These are phyloP conservation scores for Fusarium sp. DNA, from an alignment of 2,329 filamentous ascomycete genomes.

Conservation along the genomic window DNA sequence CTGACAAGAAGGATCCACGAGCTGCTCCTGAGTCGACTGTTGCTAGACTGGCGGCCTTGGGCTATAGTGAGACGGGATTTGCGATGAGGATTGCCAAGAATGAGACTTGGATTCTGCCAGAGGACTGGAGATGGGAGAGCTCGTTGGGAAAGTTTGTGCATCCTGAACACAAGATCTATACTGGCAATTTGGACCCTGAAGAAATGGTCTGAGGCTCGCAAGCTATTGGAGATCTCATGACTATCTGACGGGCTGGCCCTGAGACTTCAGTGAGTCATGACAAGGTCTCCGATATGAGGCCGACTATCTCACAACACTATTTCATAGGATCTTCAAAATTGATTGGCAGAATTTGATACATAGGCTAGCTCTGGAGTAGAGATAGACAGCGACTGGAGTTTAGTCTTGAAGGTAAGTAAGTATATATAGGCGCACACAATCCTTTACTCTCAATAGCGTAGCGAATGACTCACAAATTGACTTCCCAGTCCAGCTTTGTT, in stretches of 20 bases:
- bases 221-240: not conserved
- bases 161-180: constrained; percentile 1
- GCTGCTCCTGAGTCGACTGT: not conserved
- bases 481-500: too few species aligned
- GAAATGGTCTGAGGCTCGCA: constrained; percentile 14
- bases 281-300: not conserved
- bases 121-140: constrained; percentile 14
- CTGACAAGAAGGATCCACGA: not conserved
- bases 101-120: not conserved
- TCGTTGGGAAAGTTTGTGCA: constrained; percentile 7
- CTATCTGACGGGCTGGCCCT: not conserved
- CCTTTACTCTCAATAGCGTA: not conserved
- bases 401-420: not conserved
- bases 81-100: not conserved
- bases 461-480: not conserved
- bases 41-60: not conserved
- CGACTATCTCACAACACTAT: not conserved
- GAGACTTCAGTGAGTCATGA: not conserved
- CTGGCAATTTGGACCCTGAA: constrained; percentile 1
- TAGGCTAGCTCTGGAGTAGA: not conserved
- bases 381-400: not conserved
- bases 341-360: not conserved
- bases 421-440: not conserved
- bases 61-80: not conserved
- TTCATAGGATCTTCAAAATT: not conserved